Evolutionary conservation across 2,329 filamentous ascomycete species (phyloP).

Genomic region (Ophioceras dolichostomum): DNA sequence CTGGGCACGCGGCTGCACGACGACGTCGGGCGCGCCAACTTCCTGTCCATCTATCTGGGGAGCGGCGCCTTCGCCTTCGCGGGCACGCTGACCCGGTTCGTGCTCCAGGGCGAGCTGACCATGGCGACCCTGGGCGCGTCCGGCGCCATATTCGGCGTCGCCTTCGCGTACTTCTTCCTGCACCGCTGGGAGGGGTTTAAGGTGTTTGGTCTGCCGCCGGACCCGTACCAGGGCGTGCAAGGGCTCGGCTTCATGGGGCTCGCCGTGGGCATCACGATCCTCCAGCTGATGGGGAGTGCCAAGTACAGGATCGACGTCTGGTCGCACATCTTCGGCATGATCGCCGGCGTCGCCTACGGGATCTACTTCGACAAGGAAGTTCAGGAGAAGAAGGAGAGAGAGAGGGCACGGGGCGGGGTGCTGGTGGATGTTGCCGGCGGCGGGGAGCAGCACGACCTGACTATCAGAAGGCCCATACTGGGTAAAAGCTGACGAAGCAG

Average conservation of each 20-base stretch:
- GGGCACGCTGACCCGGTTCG: conserved; percentile 38
- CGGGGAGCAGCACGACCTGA: background rate
- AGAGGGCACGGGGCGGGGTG: conserved; percentile 3
- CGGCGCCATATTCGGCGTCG: conserved; percentile 48
- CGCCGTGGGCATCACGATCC: conserved; percentile 35
- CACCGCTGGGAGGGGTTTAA: conserved; percentile 44
- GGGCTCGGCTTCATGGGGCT: conserved; percentile 41
- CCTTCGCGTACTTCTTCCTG: conserved; percentile 49
- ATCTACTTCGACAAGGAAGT: conserved; percentile 20
- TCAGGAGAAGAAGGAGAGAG: conserved; percentile 16
- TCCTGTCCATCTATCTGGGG: conserved; percentile 54
- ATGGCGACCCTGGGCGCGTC: conserved; percentile 54
- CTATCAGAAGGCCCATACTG: no score
- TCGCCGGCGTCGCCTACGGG: conserved; percentile 29
- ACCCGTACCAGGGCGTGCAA: conserved; percentile 36
- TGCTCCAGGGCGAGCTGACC: conserved; percentile 29
- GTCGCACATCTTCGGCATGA: conserved; percentile 40
- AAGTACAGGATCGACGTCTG: conserved; percentile 33
- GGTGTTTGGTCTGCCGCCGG: conserved; percentile 43
- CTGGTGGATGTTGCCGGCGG: background rate
- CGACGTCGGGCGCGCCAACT: conserved; percentile 55
- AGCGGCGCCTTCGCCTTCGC: conserved; percentile 47
- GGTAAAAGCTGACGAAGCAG: no score
- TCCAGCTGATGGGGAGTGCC: conserved; percentile 30
- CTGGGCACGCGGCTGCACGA: conserved; percentile 57